phyloP scores from a whole-genome alignment of 1,284 basidiomycete species.

The Sporisorium exsertum region DNA sequence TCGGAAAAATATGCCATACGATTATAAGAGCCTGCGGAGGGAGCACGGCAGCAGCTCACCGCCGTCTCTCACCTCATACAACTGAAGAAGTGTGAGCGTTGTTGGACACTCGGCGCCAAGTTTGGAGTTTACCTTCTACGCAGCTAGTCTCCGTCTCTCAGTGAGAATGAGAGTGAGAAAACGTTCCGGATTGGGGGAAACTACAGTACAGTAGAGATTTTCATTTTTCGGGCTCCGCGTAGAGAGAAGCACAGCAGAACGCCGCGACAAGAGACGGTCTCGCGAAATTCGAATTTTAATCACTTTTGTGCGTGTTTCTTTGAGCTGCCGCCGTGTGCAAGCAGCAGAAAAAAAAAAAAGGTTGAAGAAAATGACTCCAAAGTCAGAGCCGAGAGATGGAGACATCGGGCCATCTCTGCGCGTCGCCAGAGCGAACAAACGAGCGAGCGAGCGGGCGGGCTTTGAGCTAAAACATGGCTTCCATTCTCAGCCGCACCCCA shows the following conservation, averaged over 20 bases:
- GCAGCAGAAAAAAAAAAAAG: too few species aligned
- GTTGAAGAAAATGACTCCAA: too few species aligned
- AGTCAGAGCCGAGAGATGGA: background rate
- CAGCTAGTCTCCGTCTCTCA: too few species aligned
- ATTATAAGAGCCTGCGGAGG: background rate
- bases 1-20: constrained; percentile 19
- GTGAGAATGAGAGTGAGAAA: background rate
- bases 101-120: constrained; percentile 11
- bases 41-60: background rate
- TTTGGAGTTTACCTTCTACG: background rate
- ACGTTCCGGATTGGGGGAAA: background rate
- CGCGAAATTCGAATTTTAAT: background rate
- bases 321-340: background rate
- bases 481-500: background rate
- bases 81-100: constrained; percentile 6
- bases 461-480: constrained; percentile 3
- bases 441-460: background rate
- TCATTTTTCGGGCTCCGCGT: background rate
- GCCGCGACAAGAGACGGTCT: background rate
- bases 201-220: background rate
- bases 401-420: too few species aligned
- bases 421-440: too few species aligned
- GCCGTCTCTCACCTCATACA: background rate
- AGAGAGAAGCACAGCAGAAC: background rate
- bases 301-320: background rate